Base-by-base conservation (phyloP, 129 eudicot species). In the Artemisia argyi region DNA sequence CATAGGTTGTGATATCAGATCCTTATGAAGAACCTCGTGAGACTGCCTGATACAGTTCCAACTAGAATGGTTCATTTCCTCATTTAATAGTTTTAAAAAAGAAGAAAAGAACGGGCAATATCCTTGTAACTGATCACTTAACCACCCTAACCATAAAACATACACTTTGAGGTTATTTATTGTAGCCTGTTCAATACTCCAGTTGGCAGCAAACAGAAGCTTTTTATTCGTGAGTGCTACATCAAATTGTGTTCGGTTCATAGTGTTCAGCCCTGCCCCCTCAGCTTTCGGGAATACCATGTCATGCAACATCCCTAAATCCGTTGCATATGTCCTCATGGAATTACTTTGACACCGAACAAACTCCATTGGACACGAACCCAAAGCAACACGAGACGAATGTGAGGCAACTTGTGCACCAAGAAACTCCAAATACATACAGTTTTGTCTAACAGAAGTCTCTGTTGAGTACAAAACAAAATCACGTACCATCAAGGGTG, bases 111-210 rank as follows among this genome's bases (percentile, higher is more conserved):
- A 88, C 12, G 79, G 53, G 72, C 84, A 83, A 35, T 73, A 69
- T 64, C 86, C 85, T 60, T 78, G 79, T 55, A 88, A 65, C 58
- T 66, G 84, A 24, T 83, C 80, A 78, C 72, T 85, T 75, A 90
- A 81, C 90, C 89, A 85, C 61, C 81, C 68, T 32, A 95, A 88
- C 96, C 94, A 95, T 70, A 69, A 66, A 57, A 88, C 80, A 77
- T 88, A 90, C 39, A 86, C 72, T 66, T 81, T 78, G 48, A 82
- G 76, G 79, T 88, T 94, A 46, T 80, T 67, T 66, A 85, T 81
- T 15, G 85, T 79, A 22, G 91, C 99, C 80, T 95, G 97, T 73
- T 95, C 97, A 50, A 90, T 69, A 3, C 81, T 72, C 99, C 99
- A 95, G 63, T 90, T 83, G 63, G 96, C 93, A 84, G 99, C 96